Base-by-base conservation (phyloP, 345 rosid genomes). In the Aethionema arabicum region DNA sequence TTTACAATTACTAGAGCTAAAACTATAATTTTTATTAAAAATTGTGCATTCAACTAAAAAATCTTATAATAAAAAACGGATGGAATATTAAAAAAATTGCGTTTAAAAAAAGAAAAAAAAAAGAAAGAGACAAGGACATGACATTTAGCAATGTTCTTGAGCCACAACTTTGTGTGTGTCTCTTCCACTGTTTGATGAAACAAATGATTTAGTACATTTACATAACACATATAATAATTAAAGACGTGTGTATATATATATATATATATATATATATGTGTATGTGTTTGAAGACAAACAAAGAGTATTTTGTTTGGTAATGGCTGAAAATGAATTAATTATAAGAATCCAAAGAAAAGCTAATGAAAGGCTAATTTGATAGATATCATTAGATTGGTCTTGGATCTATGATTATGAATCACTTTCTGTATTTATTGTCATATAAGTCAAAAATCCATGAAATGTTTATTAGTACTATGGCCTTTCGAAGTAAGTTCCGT, bases 141-240 rank as follows among this genome's bases (percentile, higher is more conserved):
- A 56, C 46, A 33, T 66, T 39, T 39, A 48, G 56, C 40, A 14
- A 35, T 56, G 60, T 64, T 36, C 55, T 64, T 30, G 75, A 71
- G 74, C 75, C 70, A 58, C 70, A 58, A 64, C 12, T 71, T 70
- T 71, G 75, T 57, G 60, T 71, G 70, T 21, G 48, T 58, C 38
- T 37, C 64, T 53, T 58, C 36, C 75, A 51, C 27, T 21, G 2
- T 21, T 21, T 21, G 27, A 21, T 21, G 27, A 21, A 52, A 64
- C 65, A 70, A 50, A 70, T 42, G 56, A 16, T 31, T 63, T 69
- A 51, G 63, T 45, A 48, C 33, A 47, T 56, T 66, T 53, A 36
- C 61, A 7, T 52, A 36, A 21, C 47, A 69, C 43, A 45, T 11
- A 56, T 61, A 45, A 38, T 21, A 69, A 52, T 49, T 31, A 53